Evolutionary conservation across 352 stramenopile species (phyloP).

Genomic region (Phytopythium sindhum): DNA sequence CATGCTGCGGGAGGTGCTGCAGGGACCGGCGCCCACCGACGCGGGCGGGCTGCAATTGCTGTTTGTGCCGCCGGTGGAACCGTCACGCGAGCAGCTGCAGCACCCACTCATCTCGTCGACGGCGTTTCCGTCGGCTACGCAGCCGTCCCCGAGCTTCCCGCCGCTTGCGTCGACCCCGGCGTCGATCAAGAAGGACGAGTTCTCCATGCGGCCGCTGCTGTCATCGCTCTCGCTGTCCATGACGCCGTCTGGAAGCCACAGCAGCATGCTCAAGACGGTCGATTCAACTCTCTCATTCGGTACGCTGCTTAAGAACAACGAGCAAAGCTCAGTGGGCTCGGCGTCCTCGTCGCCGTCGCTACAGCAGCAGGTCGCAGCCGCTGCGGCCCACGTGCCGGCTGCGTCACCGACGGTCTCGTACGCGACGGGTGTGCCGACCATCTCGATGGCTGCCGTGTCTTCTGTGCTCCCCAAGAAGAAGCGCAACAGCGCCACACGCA

Average conservation of each 20-base stretch:
- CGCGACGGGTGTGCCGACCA: constrained; percentile 8
- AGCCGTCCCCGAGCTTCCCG: constrained; percentile 13
- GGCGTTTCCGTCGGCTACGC: constrained; percentile 5
- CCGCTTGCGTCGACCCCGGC: constrained; percentile 4
- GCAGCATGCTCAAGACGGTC: neutral
- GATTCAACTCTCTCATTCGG: neutral
- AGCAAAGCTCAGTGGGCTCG: neutral
- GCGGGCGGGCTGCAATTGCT: constrained; percentile 24
- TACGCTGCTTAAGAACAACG: neutral
- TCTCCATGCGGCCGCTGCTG: constrained; percentile 12
- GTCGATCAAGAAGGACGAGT: neutral
- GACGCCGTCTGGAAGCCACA: neutral
- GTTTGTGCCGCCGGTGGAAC: constrained; percentile 28
- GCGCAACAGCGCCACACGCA: constrained; percentile 46
- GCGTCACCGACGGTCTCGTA: constrained; percentile 1
- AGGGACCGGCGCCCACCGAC: constrained; percentile 5
- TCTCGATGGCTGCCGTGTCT: neutral
- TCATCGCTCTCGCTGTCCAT: constrained; percentile 3
- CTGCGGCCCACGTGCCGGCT: neutral
- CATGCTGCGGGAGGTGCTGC: constrained; percentile 39
- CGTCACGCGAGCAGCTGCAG: constrained; percentile 3
- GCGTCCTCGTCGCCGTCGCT: constrained; percentile 7
- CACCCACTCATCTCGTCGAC: constrained; percentile 4
- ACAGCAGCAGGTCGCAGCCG: constrained; percentile 8
- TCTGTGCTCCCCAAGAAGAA: constrained; percentile 40